Percentiles rank a stretch among this genome's conserved stretches.
Conservation (phyloP, 1,139 yeast species). For the Suhomyces ambrosiae region DNA sequence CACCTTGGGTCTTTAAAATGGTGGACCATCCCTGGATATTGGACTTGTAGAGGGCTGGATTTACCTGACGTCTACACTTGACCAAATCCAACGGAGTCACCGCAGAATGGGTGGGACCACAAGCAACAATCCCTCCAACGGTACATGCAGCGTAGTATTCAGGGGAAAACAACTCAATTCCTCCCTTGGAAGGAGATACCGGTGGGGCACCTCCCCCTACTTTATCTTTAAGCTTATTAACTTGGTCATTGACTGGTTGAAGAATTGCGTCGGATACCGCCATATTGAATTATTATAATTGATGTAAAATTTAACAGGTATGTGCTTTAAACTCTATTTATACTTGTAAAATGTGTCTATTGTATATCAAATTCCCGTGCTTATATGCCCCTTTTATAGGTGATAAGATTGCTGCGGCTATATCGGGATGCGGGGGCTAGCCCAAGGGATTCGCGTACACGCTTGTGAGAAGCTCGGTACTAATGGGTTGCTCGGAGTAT, state of each 20-base stretch:
- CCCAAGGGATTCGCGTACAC: too few relatives aligned
- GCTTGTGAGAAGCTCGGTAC: too few relatives aligned
- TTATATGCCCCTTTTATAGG: slow-evolving; percentile 4
- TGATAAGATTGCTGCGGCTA: slow-evolving; percentile 6
- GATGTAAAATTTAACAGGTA: not conserved
- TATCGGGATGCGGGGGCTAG: slow-evolving; percentile 2
- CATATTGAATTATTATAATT: slow-evolving; percentile 2
- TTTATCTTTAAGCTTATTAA: slow-evolving; percentile 22
- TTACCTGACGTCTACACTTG: slow-evolving; percentile 89
- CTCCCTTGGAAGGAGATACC: slow-evolving; percentile 19
- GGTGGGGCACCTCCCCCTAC: slow-evolving; percentile 16
- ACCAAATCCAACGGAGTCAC: slow-evolving; percentile 92
- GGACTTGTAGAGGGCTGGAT: slow-evolving; percentile 67
- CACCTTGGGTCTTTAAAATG: slow-evolving; percentile 74
- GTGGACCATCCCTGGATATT: slow-evolving; percentile 78
- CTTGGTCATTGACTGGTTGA: slow-evolving; percentile 36
- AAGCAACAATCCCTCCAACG: slow-evolving; percentile 85
- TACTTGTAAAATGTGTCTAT: not conserved
- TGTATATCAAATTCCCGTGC: not conserved
- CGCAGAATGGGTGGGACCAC: slow-evolving; percentile 94
- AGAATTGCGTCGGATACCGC: slow-evolving; percentile 32
- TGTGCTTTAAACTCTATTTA: not conserved
- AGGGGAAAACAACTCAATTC: slow-evolving; percentile 59
- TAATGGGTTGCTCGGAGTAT: too few relatives aligned
- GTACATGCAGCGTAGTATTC: slow-evolving; percentile 86